Conservation (phyloP, 2,329 filamentous ascomycete genomes). For the Beauveria australis region DNA sequence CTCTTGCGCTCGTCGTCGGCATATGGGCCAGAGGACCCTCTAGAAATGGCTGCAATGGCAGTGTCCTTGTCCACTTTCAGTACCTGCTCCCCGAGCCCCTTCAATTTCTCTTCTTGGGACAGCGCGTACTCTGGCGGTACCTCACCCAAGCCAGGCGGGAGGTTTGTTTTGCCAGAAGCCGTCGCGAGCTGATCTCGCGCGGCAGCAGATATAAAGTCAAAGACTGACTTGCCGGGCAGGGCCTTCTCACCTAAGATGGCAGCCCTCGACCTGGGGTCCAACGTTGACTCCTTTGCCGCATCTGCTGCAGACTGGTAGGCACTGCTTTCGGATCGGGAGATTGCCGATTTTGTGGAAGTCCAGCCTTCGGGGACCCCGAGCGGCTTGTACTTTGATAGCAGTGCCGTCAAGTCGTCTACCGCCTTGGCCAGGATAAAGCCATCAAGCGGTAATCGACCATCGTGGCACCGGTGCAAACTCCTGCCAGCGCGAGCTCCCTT, state of each 20-base stretch:
- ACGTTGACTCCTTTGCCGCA: constrained; percentile 65
- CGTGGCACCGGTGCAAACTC: constrained; percentile 58
- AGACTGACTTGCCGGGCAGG: constrained; percentile 87
- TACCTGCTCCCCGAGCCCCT: constrained; percentile 48
- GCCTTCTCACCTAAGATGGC: constrained; percentile 67
- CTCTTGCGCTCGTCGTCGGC: constrained; percentile 73
- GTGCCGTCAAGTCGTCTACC: constrained; percentile 28
- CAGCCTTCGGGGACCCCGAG: constrained; percentile 66
- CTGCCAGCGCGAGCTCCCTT: constrained; percentile 34
- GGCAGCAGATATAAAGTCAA: constrained; percentile 78
- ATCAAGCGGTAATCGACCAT: constrained; percentile 70
- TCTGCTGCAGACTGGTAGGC: constrained; percentile 62
- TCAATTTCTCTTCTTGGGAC: constrained; percentile 54
- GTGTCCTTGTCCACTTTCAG: constrained; percentile 59
- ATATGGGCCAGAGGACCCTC: constrained; percentile 65
- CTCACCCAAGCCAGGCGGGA: constrained; percentile 73
- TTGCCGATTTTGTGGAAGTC: constrained; percentile 50
- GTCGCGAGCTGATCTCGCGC: constrained; percentile 69
- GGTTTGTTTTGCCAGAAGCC: constrained; percentile 64
- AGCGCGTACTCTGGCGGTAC: constrained; percentile 56
- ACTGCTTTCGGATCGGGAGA: constrained; percentile 3
- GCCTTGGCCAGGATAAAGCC: constrained; percentile 67
- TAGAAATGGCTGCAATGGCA: constrained; percentile 59
- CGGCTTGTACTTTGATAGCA: constrained; percentile 44
- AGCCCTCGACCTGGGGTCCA: constrained; percentile 71